These are phyloP conservation scores for Rhodotorula sp. DNA, from an alignment of 1,284 basidiomycete genomes.

Conservation along the genomic window DNA sequence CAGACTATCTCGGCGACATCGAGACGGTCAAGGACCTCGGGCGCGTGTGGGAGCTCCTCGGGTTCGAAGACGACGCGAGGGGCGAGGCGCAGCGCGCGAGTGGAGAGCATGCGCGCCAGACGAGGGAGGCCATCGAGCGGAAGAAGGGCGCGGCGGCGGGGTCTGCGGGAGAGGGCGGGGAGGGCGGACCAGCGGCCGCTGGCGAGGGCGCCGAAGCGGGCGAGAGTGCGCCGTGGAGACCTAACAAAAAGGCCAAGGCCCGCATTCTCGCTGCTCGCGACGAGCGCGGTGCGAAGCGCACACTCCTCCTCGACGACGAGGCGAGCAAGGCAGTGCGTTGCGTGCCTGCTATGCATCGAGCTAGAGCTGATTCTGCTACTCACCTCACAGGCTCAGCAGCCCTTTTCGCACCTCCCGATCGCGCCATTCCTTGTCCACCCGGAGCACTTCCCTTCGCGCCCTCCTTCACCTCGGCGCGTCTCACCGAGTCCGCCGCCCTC, in stretches of 20 bases:
- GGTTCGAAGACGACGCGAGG: not conserved
- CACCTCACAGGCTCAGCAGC: slow-evolving; percentile 27
- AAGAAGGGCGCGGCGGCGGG: not conserved
- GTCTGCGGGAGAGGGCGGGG: not conserved
- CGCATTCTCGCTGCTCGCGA: not conserved
- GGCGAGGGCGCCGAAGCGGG: not conserved
- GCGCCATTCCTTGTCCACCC: slow-evolving; percentile 27
- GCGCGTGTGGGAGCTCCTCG: slow-evolving; percentile 20
- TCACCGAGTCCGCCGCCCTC: not conserved
- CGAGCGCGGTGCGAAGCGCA: slow-evolving; percentile 22
- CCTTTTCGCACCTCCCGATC: slow-evolving; percentile 33
- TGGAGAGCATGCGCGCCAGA: not conserved
- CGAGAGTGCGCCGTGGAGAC: too few relatives aligned
- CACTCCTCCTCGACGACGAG: slow-evolving; percentile 37
- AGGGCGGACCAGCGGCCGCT: not conserved
- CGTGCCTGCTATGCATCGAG: too few relatives aligned
- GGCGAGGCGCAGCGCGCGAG: not conserved
- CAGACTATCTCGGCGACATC: slow-evolving; percentile 32
- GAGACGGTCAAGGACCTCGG: slow-evolving; percentile 36
- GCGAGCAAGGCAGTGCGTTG: slow-evolving; percentile 26
- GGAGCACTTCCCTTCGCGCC: not conserved
- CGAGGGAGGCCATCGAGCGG: not conserved
- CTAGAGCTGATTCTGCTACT: not conserved
- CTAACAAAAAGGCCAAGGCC: not conserved
- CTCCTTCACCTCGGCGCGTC: not conserved